Conservation (phyloP, 148 eudicot species). For the Vaccinium corymbosum region DNA sequence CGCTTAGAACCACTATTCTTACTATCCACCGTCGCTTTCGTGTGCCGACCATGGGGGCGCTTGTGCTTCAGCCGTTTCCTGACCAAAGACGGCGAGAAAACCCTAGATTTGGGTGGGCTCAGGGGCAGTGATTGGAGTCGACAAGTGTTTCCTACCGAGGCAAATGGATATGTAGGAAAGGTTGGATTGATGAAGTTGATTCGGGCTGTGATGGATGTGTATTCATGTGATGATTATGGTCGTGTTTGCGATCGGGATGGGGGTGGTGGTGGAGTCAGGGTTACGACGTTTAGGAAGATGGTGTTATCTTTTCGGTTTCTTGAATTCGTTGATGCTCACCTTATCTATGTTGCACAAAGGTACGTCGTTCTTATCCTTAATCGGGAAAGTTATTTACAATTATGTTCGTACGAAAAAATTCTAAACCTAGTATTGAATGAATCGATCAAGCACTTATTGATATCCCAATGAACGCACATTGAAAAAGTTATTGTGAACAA, state of each 20-base stretch:
- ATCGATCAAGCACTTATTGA: not conserved
- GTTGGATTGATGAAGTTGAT: not conserved
- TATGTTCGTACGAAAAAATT: not conserved
- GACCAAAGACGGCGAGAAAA: not conserved
- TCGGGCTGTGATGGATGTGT: not conserved
- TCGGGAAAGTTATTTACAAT: not conserved
- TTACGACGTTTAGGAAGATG: not conserved
- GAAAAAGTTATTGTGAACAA: no score
- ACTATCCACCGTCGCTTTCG: not conserved
- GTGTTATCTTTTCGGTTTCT: not conserved
- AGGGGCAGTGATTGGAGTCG: not conserved
- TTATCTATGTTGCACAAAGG: not conserved
- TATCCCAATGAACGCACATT: not conserved
- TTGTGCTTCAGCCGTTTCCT: not conserved
- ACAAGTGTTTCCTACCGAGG: not conserved
- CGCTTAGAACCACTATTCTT: not conserved
- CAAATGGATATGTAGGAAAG: not conserved
- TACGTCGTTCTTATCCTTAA: not conserved
- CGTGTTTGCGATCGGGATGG: not conserved
- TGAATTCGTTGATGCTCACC: not conserved
- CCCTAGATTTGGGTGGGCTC: not conserved
- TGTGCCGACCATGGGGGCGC: conserved; percentile 5
- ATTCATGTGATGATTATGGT: not conserved
- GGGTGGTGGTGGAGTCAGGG: not conserved
- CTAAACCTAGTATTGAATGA: not conserved